Percentiles rank a stretch among this genome's conserved stretches.
phyloP scores from a whole-genome alignment of 352 stramenopile genomes.

The Thalassiosira mediterranea region DNA sequence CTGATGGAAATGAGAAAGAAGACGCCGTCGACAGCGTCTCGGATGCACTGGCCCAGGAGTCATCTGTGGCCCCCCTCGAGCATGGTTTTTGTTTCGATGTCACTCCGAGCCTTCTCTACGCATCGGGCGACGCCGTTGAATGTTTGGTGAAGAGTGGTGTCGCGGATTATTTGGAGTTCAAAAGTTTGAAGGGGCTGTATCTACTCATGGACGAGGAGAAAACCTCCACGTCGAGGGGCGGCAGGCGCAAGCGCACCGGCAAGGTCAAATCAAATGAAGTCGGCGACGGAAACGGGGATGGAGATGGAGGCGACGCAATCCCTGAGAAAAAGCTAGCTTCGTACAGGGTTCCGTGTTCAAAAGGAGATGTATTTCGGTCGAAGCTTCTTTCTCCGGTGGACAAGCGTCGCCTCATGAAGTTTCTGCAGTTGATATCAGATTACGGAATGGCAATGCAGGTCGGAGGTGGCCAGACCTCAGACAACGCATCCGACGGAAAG shows the following conservation, averaged over 20 bases:
- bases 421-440: conserved; percentile 76
- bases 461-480: conserved; percentile 27
- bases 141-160: conserved; percentile 68
- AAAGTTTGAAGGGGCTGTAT: conserved; percentile 68
- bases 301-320: too few relatives aligned
- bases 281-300: background rate
- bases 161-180: conserved; percentile 80
- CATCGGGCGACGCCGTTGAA: conserved; percentile 61
- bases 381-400: conserved; percentile 73
- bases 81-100: conserved; percentile 64
- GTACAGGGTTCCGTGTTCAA: conserved; percentile 70
- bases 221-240: conserved; percentile 2
- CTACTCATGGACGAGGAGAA: conserved; percentile 47
- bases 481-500: conserved; percentile 6
- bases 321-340: conserved; percentile 25
- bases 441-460: conserved; percentile 52
- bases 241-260: conserved; percentile 14
- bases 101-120: conserved; percentile 60
- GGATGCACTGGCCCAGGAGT: conserved; percentile 1
- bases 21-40: background rate
- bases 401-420: conserved; percentile 82
- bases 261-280: conserved; percentile 3
- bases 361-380: conserved; percentile 75
- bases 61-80: conserved; percentile 7
- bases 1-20: conserved; percentile 6